These are phyloP conservation scores for Monilinia fructigena DNA, from an alignment of 2,329 filamentous ascomycete species.

Conservation along the genomic window DNA sequence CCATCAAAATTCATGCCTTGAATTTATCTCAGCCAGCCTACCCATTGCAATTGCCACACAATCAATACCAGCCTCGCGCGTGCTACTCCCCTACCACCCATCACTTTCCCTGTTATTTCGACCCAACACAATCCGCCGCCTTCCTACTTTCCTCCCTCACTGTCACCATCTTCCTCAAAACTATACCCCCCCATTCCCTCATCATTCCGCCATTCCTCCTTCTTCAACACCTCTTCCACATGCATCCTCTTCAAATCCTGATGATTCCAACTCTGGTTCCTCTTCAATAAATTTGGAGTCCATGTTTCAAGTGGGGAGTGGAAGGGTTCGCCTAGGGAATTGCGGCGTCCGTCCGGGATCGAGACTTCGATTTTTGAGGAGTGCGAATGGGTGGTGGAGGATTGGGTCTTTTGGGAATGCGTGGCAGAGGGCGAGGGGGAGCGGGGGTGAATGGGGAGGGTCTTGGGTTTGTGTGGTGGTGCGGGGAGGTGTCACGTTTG, in stretches of 20 bases:
- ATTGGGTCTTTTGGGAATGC: neutral
- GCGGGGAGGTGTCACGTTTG: neutral
- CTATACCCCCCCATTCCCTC: constrained; percentile 6
- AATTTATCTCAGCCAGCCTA: no score
- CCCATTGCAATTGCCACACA: no score
- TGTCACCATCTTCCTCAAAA: neutral
- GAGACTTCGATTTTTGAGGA: neutral
- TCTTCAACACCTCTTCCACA: constrained; percentile 1
- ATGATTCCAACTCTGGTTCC: constrained; percentile 34
- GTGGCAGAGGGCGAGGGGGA: no score
- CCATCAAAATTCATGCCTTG: no score
- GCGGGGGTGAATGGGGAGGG: neutral
- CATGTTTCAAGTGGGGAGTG: constrained; percentile 32
- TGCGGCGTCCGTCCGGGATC: constrained; percentile 34
- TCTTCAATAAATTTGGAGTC: constrained; percentile 32
- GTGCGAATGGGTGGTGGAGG: neutral
- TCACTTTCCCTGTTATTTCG: no score
- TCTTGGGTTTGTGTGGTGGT: constrained; percentile 3
- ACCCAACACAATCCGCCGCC: no score
- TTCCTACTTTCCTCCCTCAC: neutral
- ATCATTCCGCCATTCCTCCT: constrained; percentile 12
- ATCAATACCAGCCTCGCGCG: neutral
- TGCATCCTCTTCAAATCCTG: constrained; percentile 36
- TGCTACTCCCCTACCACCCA: neutral
- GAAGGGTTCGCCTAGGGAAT: constrained; percentile 32